These are phyloP conservation scores for Glycine soja DNA, from an alignment of 306 rosid genomes.

Conservation along the genomic window DNA sequence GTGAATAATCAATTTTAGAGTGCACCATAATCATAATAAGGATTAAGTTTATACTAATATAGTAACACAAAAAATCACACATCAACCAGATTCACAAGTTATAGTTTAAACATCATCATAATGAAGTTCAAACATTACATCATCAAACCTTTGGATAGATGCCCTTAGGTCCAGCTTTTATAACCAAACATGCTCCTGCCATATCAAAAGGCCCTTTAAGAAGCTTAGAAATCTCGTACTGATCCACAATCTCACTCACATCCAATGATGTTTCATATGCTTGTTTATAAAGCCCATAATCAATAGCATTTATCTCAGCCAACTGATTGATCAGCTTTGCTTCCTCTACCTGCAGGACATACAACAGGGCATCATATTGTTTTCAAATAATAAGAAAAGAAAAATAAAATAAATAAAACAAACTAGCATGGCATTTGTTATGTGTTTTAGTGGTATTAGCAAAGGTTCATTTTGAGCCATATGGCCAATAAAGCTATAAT, in stretches of 20 bases:
- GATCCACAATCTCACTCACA: constrained; percentile 70
- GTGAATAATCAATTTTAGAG: constrained; percentile 28
- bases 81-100: constrained; percentile 24
- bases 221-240: constrained; percentile 81
- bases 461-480: neutral
- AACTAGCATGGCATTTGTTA: neutral
- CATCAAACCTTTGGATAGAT: constrained; percentile 63
- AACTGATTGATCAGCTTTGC: constrained; percentile 80
- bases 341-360: constrained; percentile 75
- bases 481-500: neutral
- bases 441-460: constrained; percentile 28
- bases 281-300: constrained; percentile 75
- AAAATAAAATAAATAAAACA: no score
- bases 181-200: constrained; percentile 80
- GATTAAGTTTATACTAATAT: constrained; percentile 6
- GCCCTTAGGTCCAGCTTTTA: constrained; percentile 64
- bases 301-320: constrained; percentile 75
- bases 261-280: constrained; percentile 80
- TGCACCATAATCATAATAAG: constrained; percentile 16
- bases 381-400: constrained; percentile 15
- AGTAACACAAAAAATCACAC: constrained; percentile 23
- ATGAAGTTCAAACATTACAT: constrained; percentile 42
- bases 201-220: constrained; percentile 77
- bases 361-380: constrained; percentile 6
- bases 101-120: constrained; percentile 18